phyloP scores from a whole-genome alignment of 2,329 filamentous ascomycete genomes.

The Paecilomyces sp. region DNA sequence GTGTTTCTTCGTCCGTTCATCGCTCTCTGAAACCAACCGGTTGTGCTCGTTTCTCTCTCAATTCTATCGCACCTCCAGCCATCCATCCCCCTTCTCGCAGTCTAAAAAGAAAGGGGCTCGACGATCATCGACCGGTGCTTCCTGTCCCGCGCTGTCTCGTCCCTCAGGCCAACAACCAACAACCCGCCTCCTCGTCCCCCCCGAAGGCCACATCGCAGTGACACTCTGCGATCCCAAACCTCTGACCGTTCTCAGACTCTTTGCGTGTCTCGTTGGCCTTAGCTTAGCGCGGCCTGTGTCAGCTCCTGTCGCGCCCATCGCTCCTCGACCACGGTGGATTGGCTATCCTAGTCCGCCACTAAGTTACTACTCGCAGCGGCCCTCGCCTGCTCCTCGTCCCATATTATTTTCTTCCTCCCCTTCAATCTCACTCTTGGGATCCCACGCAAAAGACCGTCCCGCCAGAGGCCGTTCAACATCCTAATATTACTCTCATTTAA shows the following conservation, averaged over 20 bases:
- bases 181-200: neutral
- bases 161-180: neutral
- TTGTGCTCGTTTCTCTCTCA: neutral
- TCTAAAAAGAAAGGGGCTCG: slow-evolving; percentile 10
- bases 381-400: neutral
- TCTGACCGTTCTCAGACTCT: neutral
- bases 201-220: neutral
- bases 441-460: neutral
- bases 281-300: neutral
- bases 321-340: neutral
- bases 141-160: neutral
- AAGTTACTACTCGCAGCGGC: neutral
- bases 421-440: neutral
- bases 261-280: neutral
- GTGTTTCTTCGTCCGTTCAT: neutral
- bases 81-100: neutral
- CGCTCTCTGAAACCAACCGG: neutral
- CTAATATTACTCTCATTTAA: neutral
- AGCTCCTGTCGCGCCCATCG: neutral
- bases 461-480: neutral
- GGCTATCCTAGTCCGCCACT: neutral
- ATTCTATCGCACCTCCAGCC: neutral
- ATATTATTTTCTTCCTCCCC: neutral
- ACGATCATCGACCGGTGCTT: slow-evolving; percentile 10
- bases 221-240: neutral